These are phyloP conservation scores for Obba rivulosa DNA, from an alignment of 768 basidiomycete genomes.

Conservation along the genomic window DNA sequence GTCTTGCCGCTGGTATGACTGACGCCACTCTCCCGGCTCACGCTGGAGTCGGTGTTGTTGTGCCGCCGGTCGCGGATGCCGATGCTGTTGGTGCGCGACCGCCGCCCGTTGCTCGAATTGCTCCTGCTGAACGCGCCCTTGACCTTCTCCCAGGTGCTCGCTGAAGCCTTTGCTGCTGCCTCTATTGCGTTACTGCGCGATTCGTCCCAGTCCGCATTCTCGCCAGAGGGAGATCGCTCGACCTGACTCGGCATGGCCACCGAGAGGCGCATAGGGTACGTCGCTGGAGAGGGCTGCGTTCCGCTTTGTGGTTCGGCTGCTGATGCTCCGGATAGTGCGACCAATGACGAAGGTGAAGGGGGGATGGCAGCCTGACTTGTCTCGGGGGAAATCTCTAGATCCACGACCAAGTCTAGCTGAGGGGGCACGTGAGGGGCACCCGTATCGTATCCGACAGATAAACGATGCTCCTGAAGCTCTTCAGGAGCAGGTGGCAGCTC, in stretches of 20 bases:
- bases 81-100: conserved; percentile 77
- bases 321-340: conserved; percentile 37
- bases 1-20: conserved; percentile 60
- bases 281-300: conserved; percentile 40
- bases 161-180: conserved; percentile 43
- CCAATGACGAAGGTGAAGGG: conserved; percentile 45
- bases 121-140: conserved; percentile 59
- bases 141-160: conserved; percentile 68
- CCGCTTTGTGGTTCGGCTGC: conserved; percentile 38
- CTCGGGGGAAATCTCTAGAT: conserved; percentile 57
- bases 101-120: conserved; percentile 61
- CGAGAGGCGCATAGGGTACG: conserved; percentile 56
- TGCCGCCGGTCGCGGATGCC: conserved; percentile 53
- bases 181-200: conserved; percentile 20
- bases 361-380: conserved; percentile 37
- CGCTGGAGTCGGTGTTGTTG: conserved; percentile 65
- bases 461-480: neutral
- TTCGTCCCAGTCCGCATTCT: conserved; percentile 25
- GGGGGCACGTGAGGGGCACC: neutral
- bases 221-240: conserved; percentile 51
- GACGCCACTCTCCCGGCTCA: conserved; percentile 72
- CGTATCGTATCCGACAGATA: neutral
- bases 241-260: conserved; percentile 55
- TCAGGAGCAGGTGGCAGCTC: conserved; percentile 1
- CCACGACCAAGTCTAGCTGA: conserved; percentile 34